A percentile compares a stretch with the other conserved stretches of the same genome.
Conservation (phyloP, 2,329 filamentous ascomycete genomes). For the Stagonosporopsis cucurbitacearum region DNA sequence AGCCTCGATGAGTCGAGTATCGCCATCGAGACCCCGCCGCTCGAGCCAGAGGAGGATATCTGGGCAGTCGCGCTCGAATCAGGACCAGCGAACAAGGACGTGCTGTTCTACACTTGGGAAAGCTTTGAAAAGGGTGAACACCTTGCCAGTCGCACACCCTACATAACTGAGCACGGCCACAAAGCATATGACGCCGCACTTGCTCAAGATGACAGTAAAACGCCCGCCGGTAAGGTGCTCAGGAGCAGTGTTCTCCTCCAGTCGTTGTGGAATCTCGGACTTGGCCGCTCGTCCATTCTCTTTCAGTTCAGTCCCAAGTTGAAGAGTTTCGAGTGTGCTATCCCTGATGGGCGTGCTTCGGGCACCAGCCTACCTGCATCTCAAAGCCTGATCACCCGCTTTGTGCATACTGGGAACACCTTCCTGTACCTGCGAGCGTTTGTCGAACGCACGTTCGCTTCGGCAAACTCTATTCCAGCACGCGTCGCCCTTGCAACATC, state of each 20-base stretch:
- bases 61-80: conserved; percentile 49
- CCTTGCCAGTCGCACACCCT: conserved; percentile 55
- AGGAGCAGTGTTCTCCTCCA: conserved; percentile 48
- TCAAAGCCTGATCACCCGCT: conserved; percentile 60
- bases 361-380: conserved; percentile 58
- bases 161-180: conserved; percentile 73
- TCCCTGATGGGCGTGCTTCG: conserved; percentile 56
- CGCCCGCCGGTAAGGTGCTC: conserved; percentile 49
- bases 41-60: conserved; percentile 45
- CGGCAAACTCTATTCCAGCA: conserved; percentile 46
- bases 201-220: conserved; percentile 50
- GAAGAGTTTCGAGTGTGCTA: conserved; percentile 58
- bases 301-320: conserved; percentile 66
- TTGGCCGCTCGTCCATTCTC: conserved; percentile 75
- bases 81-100: conserved; percentile 39
- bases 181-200: conserved; percentile 68
- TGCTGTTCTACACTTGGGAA: conserved; percentile 71
- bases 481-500: conserved; percentile 52
- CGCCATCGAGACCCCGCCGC: conserved; percentile 33
- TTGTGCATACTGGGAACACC: conserved; percentile 49
- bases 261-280: conserved; percentile 69
- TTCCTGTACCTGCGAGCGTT: conserved; percentile 47
- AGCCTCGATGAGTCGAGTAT: conserved; percentile 41
- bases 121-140: conserved; percentile 60
- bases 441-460: conserved; percentile 46